Percentiles rank a stretch among this genome's conserved stretches.
Evolutionary conservation across 2,329 filamentous ascomycete genomes (phyloP).

Genomic region (Aspergillus costaricaensis): DNA sequence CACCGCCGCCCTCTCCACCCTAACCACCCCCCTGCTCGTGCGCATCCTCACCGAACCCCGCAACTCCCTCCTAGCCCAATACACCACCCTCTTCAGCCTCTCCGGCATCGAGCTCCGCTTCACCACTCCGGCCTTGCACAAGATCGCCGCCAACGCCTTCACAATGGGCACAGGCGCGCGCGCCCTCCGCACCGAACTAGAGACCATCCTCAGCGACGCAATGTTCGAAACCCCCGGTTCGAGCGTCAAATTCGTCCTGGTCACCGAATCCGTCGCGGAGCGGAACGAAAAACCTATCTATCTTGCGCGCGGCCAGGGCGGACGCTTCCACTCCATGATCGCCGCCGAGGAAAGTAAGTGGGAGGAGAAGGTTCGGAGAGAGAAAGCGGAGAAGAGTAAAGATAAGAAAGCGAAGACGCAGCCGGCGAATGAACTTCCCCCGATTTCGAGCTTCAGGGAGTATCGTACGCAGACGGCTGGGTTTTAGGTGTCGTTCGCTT

Average conservation of each 20-base stretch:
- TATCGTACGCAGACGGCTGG: conserved; percentile 44
- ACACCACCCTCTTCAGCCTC: conserved; percentile 82
- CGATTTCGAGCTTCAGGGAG: conserved; percentile 45
- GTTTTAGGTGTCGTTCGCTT: conserved; percentile 12
- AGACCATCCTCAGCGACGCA: conserved; percentile 73
- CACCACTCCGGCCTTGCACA: conserved; percentile 76
- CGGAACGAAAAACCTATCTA: conserved; percentile 60
- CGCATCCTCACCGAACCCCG: conserved; percentile 90
- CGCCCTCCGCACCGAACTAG: conserved; percentile 77
- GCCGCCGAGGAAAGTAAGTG: conserved; percentile 54
- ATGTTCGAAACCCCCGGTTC: conserved; percentile 76
- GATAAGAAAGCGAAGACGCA: conserved; percentile 19
- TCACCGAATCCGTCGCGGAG: conserved; percentile 69
- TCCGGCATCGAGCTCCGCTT: conserved; percentile 77
- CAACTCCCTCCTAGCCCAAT: conserved; percentile 85
- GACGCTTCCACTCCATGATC: conserved; percentile 53
- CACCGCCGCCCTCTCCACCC: conserved; percentile 77
- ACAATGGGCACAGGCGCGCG: conserved; percentile 76
- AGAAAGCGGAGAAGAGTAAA: conserved; percentile 34
- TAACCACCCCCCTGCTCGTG: conserved; percentile 69
- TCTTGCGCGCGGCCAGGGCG: conserved; percentile 53
- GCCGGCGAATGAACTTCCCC: conserved; percentile 15
- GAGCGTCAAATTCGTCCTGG: conserved; percentile 69
- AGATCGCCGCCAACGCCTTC: conserved; percentile 72
- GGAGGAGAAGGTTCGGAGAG: conserved; percentile 44